These are phyloP conservation scores for Lepidium africanum DNA, from an alignment of 345 rosid species.

Conservation along the genomic window DNA sequence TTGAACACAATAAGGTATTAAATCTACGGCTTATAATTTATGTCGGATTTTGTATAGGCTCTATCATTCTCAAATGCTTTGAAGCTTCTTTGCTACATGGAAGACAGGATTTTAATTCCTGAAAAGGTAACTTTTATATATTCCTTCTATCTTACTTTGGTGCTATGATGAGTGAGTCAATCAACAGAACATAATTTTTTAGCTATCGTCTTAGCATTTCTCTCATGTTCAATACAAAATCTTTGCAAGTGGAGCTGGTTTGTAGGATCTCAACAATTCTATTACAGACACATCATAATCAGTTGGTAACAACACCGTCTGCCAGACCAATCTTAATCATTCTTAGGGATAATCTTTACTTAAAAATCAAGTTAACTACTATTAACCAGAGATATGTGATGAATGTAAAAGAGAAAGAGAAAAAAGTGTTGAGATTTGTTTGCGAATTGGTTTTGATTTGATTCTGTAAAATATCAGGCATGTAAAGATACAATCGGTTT, in stretches of 20 bases:
- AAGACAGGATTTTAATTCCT: slow-evolving; percentile 67
- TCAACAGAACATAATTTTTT: no score
- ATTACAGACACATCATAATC: slow-evolving; percentile 73
- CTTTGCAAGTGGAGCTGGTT: slow-evolving; percentile 71
- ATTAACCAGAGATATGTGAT: not conserved
- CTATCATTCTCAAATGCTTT: slow-evolving; percentile 88
- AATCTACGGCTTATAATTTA: not conserved
- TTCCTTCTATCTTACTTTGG: no score
- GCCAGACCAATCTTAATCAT: slow-evolving; percentile 64
- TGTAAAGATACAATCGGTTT: no score
- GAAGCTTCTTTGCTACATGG: slow-evolving; percentile 63
- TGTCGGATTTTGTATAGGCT: slow-evolving; percentile 39
- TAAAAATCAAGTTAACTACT: slow-evolving; percentile 52
- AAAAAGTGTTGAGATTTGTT: not conserved
- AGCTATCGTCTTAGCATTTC: no score
- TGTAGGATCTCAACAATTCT: slow-evolving; percentile 65
- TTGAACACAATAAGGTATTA: no score
- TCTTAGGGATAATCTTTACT: slow-evolving; percentile 61
- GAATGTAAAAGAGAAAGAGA: not conserved
- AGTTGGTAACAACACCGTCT: slow-evolving; percentile 69
- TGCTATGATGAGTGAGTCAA: no score
- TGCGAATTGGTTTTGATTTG: not conserved
- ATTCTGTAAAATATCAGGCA: slow-evolving; percentile 42
- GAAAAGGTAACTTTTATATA: slow-evolving; percentile 74
- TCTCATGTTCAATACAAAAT: not conserved